These are phyloP conservation scores for Exophiala viscosa DNA, from an alignment of 2,329 filamentous ascomycete species.

Conservation along the genomic window DNA sequence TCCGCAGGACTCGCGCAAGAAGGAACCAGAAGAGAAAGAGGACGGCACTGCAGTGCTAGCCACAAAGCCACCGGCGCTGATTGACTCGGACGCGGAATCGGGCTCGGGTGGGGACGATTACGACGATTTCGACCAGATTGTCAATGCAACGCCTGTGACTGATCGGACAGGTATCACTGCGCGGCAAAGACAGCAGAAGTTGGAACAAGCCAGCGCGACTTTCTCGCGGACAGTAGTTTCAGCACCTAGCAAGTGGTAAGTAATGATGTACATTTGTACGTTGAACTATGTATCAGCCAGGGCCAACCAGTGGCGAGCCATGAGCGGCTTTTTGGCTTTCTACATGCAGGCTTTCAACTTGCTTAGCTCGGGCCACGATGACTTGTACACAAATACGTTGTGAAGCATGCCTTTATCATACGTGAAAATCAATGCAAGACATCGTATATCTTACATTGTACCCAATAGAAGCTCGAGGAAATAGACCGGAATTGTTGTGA, in stretches of 20 bases:
- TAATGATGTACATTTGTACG: not conserved
- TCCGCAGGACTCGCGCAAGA: constrained; percentile 28
- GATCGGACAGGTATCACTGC: constrained; percentile 73
- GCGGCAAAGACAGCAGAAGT: constrained; percentile 54
- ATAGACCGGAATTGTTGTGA: too few species aligned
- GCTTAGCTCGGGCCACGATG: too few species aligned
- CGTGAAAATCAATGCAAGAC: too few species aligned
- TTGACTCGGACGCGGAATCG: constrained; percentile 65
- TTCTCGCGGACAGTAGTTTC: constrained; percentile 49
- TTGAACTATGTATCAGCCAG: too few species aligned
- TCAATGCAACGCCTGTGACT: constrained; percentile 83
- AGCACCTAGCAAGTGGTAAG: constrained; percentile 47
- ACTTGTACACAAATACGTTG: too few species aligned
- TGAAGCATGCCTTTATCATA: too few species aligned
- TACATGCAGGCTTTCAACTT: too few species aligned
- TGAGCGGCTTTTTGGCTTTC: too few species aligned
- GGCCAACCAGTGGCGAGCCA: not conserved
- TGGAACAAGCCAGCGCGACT: constrained; percentile 47
- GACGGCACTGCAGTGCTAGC: constrained; percentile 42
- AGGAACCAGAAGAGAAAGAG: constrained; percentile 57
- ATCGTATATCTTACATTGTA: too few species aligned
- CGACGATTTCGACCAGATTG: constrained; percentile 81
- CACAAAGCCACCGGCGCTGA: constrained; percentile 27
- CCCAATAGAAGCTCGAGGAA: too few species aligned
- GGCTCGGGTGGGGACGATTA: constrained; percentile 67